Evolutionary conservation across 352 stramenopile genomes (phyloP).

Genomic region (Pythium plurisporium): DNA sequence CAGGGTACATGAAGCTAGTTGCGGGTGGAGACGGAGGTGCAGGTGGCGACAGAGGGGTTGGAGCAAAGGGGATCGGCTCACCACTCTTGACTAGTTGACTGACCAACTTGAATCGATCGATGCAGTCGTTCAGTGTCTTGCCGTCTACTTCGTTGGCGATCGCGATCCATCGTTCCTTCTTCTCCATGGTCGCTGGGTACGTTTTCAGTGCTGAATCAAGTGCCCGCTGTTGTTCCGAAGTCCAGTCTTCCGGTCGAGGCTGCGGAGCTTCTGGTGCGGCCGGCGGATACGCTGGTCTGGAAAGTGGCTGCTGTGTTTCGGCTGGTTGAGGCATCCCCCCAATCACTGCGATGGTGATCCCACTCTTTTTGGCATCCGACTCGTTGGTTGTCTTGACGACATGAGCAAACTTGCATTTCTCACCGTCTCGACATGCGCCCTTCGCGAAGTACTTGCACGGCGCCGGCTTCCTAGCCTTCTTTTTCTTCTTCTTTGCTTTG

Average conservation of each 20-base stretch:
- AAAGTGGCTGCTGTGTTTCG: not conserved
- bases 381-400: not conserved
- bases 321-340: not conserved
- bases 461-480: slow-evolving; percentile 1
- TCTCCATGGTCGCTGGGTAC: slow-evolving; percentile 70
- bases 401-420: slow-evolving; percentile 59
- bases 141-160: slow-evolving; percentile 64
- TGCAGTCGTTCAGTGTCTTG: slow-evolving; percentile 76
- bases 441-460: slow-evolving; percentile 52
- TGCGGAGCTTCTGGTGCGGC: not conserved
- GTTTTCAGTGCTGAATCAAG: slow-evolving; percentile 67
- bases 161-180: slow-evolving; percentile 55
- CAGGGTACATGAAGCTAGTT: not conserved
- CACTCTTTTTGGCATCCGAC: not conserved
- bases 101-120: slow-evolving; percentile 73
- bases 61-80: slow-evolving; percentile 10
- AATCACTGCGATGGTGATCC: slow-evolving; percentile 18
- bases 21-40: not conserved
- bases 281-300: not conserved
- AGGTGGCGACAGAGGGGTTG: not conserved
- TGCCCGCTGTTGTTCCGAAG: slow-evolving; percentile 50
- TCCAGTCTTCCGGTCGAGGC: slow-evolving; percentile 35
- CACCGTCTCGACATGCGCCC: slow-evolving; percentile 42
- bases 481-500: slow-evolving; percentile 3
- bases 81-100: slow-evolving; percentile 40